phyloP scores from a whole-genome alignment of 2,329 filamentous ascomycete species.

The Colletotrichum eleusines region DNA sequence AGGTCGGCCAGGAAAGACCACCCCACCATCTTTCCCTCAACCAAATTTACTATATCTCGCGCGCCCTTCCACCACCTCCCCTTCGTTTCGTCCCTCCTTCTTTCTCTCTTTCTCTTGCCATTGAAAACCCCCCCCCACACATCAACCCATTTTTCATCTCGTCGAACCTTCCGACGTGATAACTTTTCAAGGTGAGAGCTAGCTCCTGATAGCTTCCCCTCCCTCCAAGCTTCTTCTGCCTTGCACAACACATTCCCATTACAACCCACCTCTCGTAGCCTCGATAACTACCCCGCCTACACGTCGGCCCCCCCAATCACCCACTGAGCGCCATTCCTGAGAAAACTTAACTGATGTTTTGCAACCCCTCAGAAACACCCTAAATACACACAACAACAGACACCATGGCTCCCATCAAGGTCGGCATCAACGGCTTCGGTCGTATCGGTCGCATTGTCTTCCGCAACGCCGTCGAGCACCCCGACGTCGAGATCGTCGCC shows the following conservation, averaged over 20 bases:
- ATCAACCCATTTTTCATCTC: conserved; percentile 19
- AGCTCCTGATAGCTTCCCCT: conserved; percentile 24
- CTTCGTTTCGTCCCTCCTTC: neutral
- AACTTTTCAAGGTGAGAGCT: conserved; percentile 19
- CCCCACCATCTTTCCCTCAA: conserved; percentile 47
- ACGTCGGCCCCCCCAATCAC: conserved; percentile 1
- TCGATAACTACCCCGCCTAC: conserved; percentile 27
- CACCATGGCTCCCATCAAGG: conserved; percentile 70
- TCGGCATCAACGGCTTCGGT: conserved; percentile 99
- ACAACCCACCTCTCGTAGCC: conserved; percentile 20
- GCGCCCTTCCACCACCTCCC: conserved; percentile 33
- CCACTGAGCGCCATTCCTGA: neutral
- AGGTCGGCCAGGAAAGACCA: conserved; percentile 40
- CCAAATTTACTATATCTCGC: conserved; percentile 42
- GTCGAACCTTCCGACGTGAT: conserved; percentile 33
- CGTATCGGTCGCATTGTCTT: conserved; percentile 99
- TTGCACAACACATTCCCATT: neutral
- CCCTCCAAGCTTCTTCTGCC: conserved; percentile 2
- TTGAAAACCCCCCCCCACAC: conserved; percentile 28
- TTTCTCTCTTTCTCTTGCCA: conserved; percentile 28
- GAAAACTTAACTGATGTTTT: conserved; percentile 22
- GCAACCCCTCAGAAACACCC: conserved; percentile 22
- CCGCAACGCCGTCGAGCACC: conserved; percentile 94
- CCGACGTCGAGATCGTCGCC: conserved; percentile 91
- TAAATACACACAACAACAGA: conserved; percentile 44